phyloP scores from a whole-genome alignment of 2,329 filamentous ascomycete genomes.

The Trichophyton mentagrophytes region DNA sequence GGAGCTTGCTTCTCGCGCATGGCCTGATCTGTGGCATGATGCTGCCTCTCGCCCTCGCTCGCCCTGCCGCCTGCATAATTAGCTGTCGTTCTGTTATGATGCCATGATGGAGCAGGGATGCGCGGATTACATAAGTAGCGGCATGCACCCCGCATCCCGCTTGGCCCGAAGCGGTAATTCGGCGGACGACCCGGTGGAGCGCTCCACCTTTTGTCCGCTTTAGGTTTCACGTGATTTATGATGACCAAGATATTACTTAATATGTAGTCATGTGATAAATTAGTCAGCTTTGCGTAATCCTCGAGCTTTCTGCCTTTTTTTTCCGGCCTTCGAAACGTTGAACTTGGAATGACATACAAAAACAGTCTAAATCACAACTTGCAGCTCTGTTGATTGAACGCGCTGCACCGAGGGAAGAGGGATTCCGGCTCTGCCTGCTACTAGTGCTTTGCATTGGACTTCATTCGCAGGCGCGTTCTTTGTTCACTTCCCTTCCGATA shows the following conservation, averaged over 20 bases:
- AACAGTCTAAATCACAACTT: not conserved
- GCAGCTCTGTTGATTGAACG: not conserved
- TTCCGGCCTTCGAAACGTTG: not conserved
- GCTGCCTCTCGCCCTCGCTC: not conserved
- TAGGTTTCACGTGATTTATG: not conserved
- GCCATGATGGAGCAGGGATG: not conserved
- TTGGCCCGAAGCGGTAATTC: not conserved
- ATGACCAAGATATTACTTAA: not conserved
- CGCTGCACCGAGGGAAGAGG: not conserved
- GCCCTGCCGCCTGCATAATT: not conserved
- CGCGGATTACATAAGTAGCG: not conserved
- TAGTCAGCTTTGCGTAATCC: not conserved
- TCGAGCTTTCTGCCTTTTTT: not conserved
- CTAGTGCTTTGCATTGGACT: not conserved
- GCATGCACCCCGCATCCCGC: conserved; percentile 1
- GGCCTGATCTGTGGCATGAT: not conserved
- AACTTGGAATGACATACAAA: not conserved
- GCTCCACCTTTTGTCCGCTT: not conserved
- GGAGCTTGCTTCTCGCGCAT: not conserved
- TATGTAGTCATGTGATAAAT: not conserved
- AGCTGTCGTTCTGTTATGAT: not conserved
- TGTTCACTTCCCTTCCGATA: too few relatives aligned
- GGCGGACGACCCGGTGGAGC: not conserved
- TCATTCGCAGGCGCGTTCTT: not conserved
- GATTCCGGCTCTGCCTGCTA: not conserved